Evolutionary conservation across 257 asterid genomes (phyloP).

Genomic region (Plantago ovata): DNA sequence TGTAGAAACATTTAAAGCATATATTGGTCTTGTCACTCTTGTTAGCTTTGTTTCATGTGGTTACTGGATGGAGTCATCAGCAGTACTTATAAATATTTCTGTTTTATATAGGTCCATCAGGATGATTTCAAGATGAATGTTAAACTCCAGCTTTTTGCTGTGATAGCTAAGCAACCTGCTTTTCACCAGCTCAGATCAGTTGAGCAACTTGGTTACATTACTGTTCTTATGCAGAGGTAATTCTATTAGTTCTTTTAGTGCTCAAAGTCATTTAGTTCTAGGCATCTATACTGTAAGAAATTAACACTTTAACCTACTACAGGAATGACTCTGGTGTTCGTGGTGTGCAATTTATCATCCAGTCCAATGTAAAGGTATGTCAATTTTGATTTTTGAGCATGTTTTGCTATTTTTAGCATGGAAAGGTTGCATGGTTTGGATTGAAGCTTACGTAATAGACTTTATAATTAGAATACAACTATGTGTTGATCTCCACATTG

Average conservation of each 20-base stretch:
- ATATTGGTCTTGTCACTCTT: background rate
- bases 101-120: constrained; percentile 67
- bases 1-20: background rate
- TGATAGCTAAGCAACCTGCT: constrained; percentile 91
- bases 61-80: constrained; percentile 12
- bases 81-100: constrained; percentile 11
- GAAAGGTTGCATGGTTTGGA: background rate
- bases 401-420: background rate
- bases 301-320: constrained; percentile 16
- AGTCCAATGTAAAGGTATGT: constrained; percentile 87
- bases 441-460: background rate
- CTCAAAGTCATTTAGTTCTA: background rate
- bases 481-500: background rate
- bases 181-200: constrained; percentile 99
- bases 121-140: constrained; percentile 85
- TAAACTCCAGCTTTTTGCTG: constrained; percentile 80
- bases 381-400: background rate
- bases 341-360: constrained; percentile 89
- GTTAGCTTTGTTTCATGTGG: background rate
- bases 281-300: constrained; percentile 3
- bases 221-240: constrained; percentile 87
- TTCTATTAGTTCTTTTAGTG: constrained; percentile 1
- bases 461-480: constrained; percentile 1
- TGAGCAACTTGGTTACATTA: constrained; percentile 97
- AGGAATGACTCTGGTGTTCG: constrained; percentile 93